Base-by-base conservation (phyloP, 2,329 filamentous ascomycete species). In the Botrytis byssoidea region DNA sequence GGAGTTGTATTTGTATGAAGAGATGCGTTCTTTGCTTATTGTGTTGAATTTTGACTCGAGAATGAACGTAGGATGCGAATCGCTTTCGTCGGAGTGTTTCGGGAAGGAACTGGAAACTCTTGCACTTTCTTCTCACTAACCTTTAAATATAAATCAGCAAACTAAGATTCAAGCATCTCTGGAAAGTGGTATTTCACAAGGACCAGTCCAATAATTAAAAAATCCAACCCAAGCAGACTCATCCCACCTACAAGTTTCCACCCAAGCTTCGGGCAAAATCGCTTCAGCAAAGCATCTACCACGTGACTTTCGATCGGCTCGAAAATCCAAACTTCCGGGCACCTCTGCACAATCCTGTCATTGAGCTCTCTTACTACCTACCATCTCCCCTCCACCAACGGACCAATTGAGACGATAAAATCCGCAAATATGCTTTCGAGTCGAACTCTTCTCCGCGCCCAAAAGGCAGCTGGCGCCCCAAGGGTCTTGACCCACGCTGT, bases 401-500 rank as follows among this genome's bases (percentile, higher is more conserved):
- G 59, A 59, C 72, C 79, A 79, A 79, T 78, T 80, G 77, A 77
- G 70, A 76, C 71, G 74, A 70, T 75, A 70, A 73, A 77, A 68
- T 44, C 46, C 66, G 59, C 66, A 35, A 81, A 73, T 72, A 82
- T 82, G 81, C 71, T 81, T 73, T 81, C 81, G 65, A 78, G 76
- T 76, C 80, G 78, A 77, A 77, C 79, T 74, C 74, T 81, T 70
- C 76, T 82, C 73, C 78, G 78, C 73, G 77, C 80, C 70, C 75
- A 79, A 44, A 78, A 79, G 74, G 78, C 76, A 46, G 72, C 79
- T 73, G 76, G 77, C 73, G 74, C 79, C 48, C 76, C 77, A 71
- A 75, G 77, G 37, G 77, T 77, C 70, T 81, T 80, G 59, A 86
- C 87, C 79, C 86, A 88, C 82, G 86, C 84, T 79, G 83, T 90